Evolutionary conservation across 352 stramenopile genomes (phyloP), one percentile per base, ranked within the genome.

Genomic region (Pythium brassicae): DNA sequence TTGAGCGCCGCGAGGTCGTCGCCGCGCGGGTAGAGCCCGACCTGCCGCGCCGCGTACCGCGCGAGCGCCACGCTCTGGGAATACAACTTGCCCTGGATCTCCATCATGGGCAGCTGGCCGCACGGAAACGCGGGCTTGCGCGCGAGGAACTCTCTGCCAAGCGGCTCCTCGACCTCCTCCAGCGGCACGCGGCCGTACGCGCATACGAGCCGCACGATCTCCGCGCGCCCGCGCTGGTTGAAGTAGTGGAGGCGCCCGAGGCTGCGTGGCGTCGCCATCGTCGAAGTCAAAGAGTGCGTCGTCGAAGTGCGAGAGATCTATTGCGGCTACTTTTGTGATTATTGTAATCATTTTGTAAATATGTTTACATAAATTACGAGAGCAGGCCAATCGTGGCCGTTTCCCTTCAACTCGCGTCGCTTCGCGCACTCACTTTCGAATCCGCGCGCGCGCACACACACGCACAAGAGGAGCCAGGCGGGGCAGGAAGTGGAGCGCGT

Each of bases 201-300:
- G 39, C 73, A 77, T 22, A 72, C 52, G 19, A 84, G 63, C 14
- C 74, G 69, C 14, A 74, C 54, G 50, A 81, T 46, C 71, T 84
- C 74, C 14, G 40, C 74, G 44, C 74, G 71, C 26, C 58, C 74
- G 20, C 71, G 62, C 45, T 76, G 50, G 57, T 77, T 39, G 42
- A 82, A 83, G 55, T 84, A 84, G 35, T 63, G 57, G 37, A 84
- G 57, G 2, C 59, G 54, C 0, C 57, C 57, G 6, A 63, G 35
- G 47, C 37, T 55, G 20, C 43, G 34, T 32, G 10, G 20, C 15
- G 29, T 10, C n/a, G 53, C 46, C 52, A 57, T 57, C 9, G n/a
- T n/a, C n/a, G n/a, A n/a, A n/a, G n/a, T n/a, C n/a, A n/a, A n/a
- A n/a, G n/a, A n/a, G n/a, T n/a, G 7, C 25, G 43, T 23, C 23